Percentiles rank a stretch among this genome's conserved stretches.
These are phyloP conservation scores for Protomyces arabidopsidicola DNA, from an alignment of 1,139 yeast species.

Conservation along the genomic window DNA sequence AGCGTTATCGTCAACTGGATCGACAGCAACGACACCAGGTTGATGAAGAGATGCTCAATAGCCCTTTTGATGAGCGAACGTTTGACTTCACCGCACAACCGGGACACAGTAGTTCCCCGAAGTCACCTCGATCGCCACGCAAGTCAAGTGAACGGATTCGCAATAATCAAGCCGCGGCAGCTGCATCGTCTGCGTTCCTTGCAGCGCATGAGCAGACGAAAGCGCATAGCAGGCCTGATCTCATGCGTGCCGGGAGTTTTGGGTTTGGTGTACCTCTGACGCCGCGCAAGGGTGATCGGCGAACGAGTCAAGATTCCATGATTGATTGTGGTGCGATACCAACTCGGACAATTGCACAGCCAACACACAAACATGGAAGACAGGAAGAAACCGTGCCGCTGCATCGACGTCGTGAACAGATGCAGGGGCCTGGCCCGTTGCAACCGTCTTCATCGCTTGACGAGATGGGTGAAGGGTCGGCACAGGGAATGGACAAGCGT, in stretches of 20 bases:
- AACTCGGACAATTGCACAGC: neutral
- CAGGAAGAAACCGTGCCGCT: neutral
- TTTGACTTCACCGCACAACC: slow-evolving; percentile 7
- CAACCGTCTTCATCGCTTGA: neutral
- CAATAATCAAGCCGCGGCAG: neutral
- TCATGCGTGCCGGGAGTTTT: slow-evolving; percentile 15
- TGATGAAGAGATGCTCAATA: slow-evolving; percentile 6
- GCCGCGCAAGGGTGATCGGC: slow-evolving; percentile 11
- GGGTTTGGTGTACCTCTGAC: slow-evolving; percentile 26
- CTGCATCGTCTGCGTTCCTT: neutral
- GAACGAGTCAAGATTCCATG: neutral
- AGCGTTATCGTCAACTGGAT: neutral
- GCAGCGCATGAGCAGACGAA: neutral
- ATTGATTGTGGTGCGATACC: neutral
- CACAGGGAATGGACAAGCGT: slow-evolving; percentile 10
- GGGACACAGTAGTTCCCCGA: neutral
- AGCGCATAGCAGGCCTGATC: slow-evolving; percentile 5
- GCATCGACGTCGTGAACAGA: neutral
- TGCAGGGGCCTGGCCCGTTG: neutral
- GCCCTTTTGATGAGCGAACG: slow-evolving; percentile 24
- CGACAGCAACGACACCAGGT: neutral
- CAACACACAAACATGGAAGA: neutral
- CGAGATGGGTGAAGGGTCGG: slow-evolving; percentile 3
- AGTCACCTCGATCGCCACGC: neutral
- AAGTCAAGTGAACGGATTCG: neutral